Conservation (phyloP, 805 yeast species). For the Suhomyces canberraensis region DNA sequence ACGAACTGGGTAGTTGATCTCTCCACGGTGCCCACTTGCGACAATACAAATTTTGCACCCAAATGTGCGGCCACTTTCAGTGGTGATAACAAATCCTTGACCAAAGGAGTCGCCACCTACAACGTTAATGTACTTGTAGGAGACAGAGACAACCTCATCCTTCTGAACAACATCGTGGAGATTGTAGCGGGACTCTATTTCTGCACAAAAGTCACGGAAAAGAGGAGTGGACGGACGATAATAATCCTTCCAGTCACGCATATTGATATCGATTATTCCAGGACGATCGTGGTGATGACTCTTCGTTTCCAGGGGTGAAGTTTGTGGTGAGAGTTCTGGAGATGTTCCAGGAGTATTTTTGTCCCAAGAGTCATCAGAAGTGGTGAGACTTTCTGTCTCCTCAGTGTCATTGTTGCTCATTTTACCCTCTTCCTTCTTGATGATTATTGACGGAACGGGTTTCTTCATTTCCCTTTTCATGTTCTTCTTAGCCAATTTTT, state of each 20-base stretch:
- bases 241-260: slow-evolving; percentile 44
- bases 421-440: too few species aligned
- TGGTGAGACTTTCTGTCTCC: background rate
- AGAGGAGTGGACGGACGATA: slow-evolving; percentile 41
- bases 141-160: slow-evolving; percentile 32
- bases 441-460: slow-evolving; percentile 16
- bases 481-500: slow-evolving; percentile 23
- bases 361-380: too few species aligned
- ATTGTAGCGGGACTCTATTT: slow-evolving; percentile 29
- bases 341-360: too few species aligned
- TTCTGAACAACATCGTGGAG: slow-evolving; percentile 27
- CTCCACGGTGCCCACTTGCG: slow-evolving; percentile 36
- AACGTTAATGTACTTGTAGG: slow-evolving; percentile 23
- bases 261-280: slow-evolving; percentile 40
- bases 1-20: slow-evolving; percentile 29
- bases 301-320: too few species aligned
- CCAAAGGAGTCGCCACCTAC: slow-evolving; percentile 21
- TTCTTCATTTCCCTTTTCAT: slow-evolving; percentile 7
- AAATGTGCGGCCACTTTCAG: slow-evolving; percentile 27
- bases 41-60: slow-evolving; percentile 34
- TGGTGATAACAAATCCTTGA: slow-evolving; percentile 31
- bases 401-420: background rate
- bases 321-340: slow-evolving; percentile 1
- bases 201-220: slow-evolving; percentile 38
- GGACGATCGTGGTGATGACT: slow-evolving; percentile 24